Conservation (phyloP, 2,329 filamentous ascomycete genomes). For the Paradendryphiella salina region DNA sequence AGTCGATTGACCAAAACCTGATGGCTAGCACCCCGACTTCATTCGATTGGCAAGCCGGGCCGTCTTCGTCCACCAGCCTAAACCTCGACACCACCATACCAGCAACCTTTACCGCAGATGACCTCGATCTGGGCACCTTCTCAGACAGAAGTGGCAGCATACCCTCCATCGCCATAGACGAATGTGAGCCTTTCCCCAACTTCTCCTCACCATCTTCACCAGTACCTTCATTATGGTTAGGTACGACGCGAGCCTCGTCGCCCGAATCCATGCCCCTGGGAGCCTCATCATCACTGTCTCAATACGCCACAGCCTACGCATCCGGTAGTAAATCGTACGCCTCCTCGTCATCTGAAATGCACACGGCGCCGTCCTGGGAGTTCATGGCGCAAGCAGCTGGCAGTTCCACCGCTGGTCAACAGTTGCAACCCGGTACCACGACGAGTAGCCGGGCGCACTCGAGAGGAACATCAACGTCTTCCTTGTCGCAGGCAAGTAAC, state of each 20-base stretch:
- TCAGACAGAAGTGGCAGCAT: slow-evolving; percentile 34
- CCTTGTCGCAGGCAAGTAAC: slow-evolving; percentile 34
- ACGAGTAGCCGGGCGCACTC: slow-evolving; percentile 31
- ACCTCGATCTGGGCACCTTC: slow-evolving; percentile 31
- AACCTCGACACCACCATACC: slow-evolving; percentile 37
- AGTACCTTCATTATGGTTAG: slow-evolving; percentile 46
- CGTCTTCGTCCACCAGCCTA: slow-evolving; percentile 28
- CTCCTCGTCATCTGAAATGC: slow-evolving; percentile 31
- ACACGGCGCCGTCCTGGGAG: slow-evolving; percentile 42
- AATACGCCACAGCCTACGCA: slow-evolving; percentile 24
- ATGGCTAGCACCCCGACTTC: slow-evolving; percentile 32
- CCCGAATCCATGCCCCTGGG: slow-evolving; percentile 39
- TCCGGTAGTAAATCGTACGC: slow-evolving; percentile 25
- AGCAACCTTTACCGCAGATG: slow-evolving; percentile 27
- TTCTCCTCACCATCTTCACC: slow-evolving; percentile 39
- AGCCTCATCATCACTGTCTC: slow-evolving; percentile 28
- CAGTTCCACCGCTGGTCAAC: slow-evolving; percentile 14
- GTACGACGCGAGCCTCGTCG: slow-evolving; percentile 43
- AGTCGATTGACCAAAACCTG: slow-evolving; percentile 36
- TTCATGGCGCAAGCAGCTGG: slow-evolving; percentile 35
- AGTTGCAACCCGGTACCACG: slow-evolving; percentile 25
- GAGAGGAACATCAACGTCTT: slow-evolving; percentile 41
- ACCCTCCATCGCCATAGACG: slow-evolving; percentile 43
- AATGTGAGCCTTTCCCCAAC: slow-evolving; percentile 43
- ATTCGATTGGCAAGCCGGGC: slow-evolving; percentile 37